phyloP scores from a whole-genome alignment of 2,329 filamentous ascomycete species.

The Hymenoscyphus repandus region DNA sequence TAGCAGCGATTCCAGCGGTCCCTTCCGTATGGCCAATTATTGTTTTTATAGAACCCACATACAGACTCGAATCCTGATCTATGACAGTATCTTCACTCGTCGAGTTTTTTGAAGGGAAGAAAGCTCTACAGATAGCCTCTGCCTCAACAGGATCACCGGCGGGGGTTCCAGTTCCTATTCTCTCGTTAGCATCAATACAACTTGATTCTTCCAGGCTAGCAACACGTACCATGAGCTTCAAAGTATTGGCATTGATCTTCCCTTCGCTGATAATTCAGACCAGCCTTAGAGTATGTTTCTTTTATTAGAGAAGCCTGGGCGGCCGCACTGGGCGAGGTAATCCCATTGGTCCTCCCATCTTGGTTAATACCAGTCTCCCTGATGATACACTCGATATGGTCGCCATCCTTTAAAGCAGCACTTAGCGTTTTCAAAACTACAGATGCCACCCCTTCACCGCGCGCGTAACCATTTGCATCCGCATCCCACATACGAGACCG shows the following conservation, averaged over 20 bases:
- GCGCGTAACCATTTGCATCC: conserved; percentile 10
- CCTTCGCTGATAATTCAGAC: conserved; percentile 29
- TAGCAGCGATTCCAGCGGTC: conserved; percentile 24
- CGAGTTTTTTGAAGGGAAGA: no score
- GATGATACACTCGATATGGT: conserved; percentile 52
- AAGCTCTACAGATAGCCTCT: conserved; percentile 31
- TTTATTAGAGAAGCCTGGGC: conserved; percentile 35
- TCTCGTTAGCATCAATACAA: conserved; percentile 2
- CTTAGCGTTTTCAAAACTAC: conserved; percentile 53
- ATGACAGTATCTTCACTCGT: not conserved
- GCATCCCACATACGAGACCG: conserved; percentile 36
- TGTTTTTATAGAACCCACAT: conserved; percentile 18
- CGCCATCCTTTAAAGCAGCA: conserved; percentile 47
- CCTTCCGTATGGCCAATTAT: conserved; percentile 24
- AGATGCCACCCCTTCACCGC: conserved; percentile 50
- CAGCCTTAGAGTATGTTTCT: conserved; percentile 39
- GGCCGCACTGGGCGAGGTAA: conserved; percentile 47
- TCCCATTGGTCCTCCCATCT: conserved; percentile 42
- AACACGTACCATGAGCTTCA: conserved; percentile 37
- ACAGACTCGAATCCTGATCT: not conserved
- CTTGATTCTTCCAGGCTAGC: no score
- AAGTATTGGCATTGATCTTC: conserved; percentile 37
- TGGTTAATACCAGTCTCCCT: conserved; percentile 42
- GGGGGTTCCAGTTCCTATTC: no score
- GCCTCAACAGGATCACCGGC: conserved; percentile 40